Evolutionary conservation across 208 protist genomes (phyloP).

Genomic region (Leishmania amazonensis): DNA sequence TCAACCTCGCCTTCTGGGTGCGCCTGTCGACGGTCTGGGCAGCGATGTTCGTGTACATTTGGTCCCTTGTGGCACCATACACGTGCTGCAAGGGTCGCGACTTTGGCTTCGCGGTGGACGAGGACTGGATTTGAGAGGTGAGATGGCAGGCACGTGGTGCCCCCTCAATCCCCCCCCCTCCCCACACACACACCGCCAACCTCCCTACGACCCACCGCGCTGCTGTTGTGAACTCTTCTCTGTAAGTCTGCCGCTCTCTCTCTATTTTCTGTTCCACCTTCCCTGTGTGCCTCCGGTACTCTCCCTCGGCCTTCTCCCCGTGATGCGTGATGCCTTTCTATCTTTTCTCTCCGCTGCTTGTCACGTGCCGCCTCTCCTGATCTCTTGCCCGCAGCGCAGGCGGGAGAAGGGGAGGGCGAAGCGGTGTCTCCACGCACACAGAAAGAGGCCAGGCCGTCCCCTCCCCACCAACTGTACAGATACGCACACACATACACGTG

Average conservation of each 20-base stretch:
- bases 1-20: constrained; percentile 90
- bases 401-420: not conserved
- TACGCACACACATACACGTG: not conserved
- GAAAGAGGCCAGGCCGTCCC: not conserved
- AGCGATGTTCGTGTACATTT: constrained; percentile 87
- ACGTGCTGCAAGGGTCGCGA: constrained; percentile 88
- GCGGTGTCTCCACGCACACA: not conserved
- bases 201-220: not conserved
- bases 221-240: not conserved
- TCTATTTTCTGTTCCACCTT: not conserved
- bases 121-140: constrained; percentile 43
- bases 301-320: not conserved
- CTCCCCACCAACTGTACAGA: not conserved
- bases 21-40: constrained; percentile 87
- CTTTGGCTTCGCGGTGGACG: constrained; percentile 79
- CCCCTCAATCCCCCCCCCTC: not conserved
- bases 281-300: not conserved
- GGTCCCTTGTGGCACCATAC: constrained; percentile 93
- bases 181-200: not conserved
- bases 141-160: not conserved
- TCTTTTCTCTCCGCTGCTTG: not conserved
- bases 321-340: not conserved
- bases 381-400: not conserved
- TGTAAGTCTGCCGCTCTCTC: not conserved
- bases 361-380: not conserved